Evolutionary conservation across 139 green algal species (phyloP).

Genomic region (Micromonas commoda): DNA sequence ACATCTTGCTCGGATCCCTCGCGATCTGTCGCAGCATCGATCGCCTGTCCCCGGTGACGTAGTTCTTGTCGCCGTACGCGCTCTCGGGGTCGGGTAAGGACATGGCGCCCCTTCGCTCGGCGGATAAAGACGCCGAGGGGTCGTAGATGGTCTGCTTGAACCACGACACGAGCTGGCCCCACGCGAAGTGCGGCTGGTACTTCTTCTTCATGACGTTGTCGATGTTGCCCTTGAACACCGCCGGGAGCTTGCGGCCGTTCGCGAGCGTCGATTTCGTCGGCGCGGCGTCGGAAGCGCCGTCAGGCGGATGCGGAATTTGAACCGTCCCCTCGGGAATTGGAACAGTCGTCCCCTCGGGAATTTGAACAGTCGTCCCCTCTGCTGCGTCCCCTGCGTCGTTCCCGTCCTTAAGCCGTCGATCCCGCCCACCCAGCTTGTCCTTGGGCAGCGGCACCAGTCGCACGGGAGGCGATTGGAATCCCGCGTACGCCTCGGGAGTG

Average conservation of each 20-base stretch:
- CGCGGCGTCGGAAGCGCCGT: no score
- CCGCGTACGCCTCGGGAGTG: constrained; percentile 50
- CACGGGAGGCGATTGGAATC: constrained; percentile 52
- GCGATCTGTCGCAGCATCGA: constrained; percentile 58
- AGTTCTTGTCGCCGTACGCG: background rate
- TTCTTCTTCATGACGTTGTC: constrained; percentile 53
- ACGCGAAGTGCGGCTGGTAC: constrained; percentile 72
- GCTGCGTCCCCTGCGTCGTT: no score
- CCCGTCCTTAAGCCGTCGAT: background rate
- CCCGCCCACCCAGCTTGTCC: background rate
- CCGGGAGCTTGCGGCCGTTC: background rate
- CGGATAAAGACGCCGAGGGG: constrained; percentile 65
- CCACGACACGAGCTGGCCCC: constrained; percentile 77
- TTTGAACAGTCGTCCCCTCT: no score
- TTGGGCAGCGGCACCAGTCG: constrained; percentile 35
- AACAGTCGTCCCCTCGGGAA: no score
- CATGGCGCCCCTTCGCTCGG: constrained; percentile 70
- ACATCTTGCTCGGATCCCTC: constrained; percentile 54
- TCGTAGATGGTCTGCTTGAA: constrained; percentile 89
- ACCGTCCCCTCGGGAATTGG: no score
- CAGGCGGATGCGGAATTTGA: no score
- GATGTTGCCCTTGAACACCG: background rate
- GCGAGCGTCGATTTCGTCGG: no score
- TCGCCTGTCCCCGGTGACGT: constrained; percentile 37
- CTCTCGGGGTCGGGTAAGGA: constrained; percentile 78